Conservation (phyloP, 164 flowering plant genomes). For the Macadamia tetraphylla region DNA sequence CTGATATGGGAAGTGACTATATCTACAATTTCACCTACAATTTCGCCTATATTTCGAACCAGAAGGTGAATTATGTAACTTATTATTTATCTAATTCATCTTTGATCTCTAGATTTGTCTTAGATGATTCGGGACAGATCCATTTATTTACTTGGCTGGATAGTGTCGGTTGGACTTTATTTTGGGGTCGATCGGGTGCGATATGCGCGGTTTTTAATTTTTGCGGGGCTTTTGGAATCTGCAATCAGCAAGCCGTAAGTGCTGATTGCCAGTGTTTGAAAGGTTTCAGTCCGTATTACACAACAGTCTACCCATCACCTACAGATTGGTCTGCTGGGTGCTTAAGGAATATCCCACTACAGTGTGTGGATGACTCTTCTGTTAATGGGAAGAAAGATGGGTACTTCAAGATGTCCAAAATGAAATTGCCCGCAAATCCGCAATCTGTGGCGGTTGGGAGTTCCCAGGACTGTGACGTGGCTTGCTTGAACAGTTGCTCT, state of each 20-base stretch:
- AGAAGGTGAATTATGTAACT: too few species aligned
- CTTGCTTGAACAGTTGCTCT: conserved; percentile 34
- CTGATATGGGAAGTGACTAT: conserved; percentile 32
- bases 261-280: conserved; percentile 29
- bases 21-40: too few species aligned
- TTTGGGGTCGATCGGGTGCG: conserved; percentile 37
- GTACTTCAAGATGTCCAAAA: conserved; percentile 10
- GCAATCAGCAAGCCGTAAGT: conserved; percentile 17
- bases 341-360: conserved; percentile 20
- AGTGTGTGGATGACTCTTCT: conserved; percentile 18
- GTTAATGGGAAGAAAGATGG: conserved; percentile 15
- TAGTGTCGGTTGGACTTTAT: conserved; percentile 23
- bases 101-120: conserved; percentile 20
- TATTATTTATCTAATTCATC: not conserved
- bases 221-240: conserved; percentile 40
- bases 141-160: conserved; percentile 28
- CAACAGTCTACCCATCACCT: conserved; percentile 19
- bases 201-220: conserved; percentile 37
- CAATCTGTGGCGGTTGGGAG: conserved; percentile 8
- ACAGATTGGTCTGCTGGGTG: conserved; percentile 25
- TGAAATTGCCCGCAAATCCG: conserved; percentile 17
- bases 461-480: conserved; percentile 19
- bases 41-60: too few species aligned
- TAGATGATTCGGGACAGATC: conserved; percentile 37
- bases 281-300: conserved; percentile 23